Conservation (phyloP, 805 yeast species). For the Isabelozyma gotoi region DNA sequence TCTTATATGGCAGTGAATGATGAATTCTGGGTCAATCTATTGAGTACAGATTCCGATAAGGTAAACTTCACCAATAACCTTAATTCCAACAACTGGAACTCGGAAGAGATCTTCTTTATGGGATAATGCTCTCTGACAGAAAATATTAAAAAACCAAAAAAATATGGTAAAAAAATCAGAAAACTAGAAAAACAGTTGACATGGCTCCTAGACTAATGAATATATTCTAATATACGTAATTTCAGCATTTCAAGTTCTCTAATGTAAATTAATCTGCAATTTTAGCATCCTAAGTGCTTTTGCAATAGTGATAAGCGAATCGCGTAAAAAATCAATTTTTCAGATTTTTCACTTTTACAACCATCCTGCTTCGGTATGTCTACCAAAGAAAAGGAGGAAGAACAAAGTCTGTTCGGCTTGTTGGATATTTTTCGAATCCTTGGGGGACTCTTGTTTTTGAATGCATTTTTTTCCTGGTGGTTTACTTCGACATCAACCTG, state of each 20-base stretch:
- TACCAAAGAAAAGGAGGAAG: conserved; percentile 1
- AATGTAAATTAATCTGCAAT: too few species aligned
- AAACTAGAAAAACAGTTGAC: neutral
- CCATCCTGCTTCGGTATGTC: too few species aligned
- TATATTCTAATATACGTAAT: neutral
- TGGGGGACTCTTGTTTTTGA: conserved; percentile 47
- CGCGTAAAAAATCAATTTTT: too few species aligned
- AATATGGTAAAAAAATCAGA: too few species aligned
- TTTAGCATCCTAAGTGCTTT: too few species aligned
- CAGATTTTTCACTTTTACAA: too few species aligned
- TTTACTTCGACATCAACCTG: conserved; percentile 58
- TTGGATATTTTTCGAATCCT: conserved; percentile 45
- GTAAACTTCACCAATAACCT: conserved; percentile 31
- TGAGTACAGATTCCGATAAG: conserved; percentile 34
- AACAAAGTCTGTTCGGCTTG: conserved; percentile 18
- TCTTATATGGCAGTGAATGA: conserved; percentile 60
- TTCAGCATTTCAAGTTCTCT: too few species aligned
- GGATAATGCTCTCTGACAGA: conserved; percentile 5
- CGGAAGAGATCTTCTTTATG: conserved; percentile 30
- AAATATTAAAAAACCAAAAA: too few species aligned
- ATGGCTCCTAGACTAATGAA: neutral
- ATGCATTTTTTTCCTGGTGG: conserved; percentile 53
- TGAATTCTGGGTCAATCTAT: conserved; percentile 68
- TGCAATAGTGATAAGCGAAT: too few species aligned
- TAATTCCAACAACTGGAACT: conserved; percentile 6